A percentile compares a stretch with the other conserved stretches of the same genome.
These are phyloP conservation scores for Leptographium wingfieldii DNA, from an alignment of 2,329 filamentous ascomycete genomes.

Conservation along the genomic window DNA sequence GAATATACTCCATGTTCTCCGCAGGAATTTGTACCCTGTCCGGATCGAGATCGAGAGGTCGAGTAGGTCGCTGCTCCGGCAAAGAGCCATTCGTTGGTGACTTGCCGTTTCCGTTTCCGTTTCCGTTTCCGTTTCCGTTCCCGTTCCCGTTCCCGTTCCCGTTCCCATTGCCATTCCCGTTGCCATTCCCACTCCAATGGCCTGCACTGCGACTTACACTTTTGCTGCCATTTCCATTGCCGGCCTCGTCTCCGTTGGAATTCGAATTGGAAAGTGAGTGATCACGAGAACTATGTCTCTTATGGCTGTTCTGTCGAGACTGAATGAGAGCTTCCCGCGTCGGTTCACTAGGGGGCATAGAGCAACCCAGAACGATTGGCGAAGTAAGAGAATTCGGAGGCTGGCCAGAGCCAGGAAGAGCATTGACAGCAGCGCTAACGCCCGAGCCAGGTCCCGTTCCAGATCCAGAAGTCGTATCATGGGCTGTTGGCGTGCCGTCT, in stretches of 20 bases:
- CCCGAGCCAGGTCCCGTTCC: background rate
- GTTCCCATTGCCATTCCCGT: constrained; percentile 5
- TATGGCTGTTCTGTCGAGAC: constrained; percentile 17
- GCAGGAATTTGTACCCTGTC: constrained; percentile 61
- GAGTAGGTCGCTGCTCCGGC: constrained; percentile 63
- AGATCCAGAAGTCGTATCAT: background rate
- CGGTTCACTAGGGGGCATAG: background rate
- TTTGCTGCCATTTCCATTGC: constrained; percentile 5
- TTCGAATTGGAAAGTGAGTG: constrained; percentile 35
- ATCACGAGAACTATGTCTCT: constrained; percentile 29
- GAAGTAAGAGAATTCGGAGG: background rate
- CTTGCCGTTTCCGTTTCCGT: constrained; percentile 14
- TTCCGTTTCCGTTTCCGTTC: constrained; percentile 9
- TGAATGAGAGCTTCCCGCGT: constrained; percentile 38
- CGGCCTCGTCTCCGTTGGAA: constrained; percentile 32
- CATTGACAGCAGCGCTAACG: background rate
- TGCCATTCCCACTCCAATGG: constrained; percentile 25
- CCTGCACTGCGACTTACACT: constrained; percentile 25
- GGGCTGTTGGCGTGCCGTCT: background rate
- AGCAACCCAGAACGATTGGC: background rate
- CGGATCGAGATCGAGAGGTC: constrained; percentile 65
- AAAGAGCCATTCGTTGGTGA: constrained; percentile 26
- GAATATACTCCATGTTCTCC: constrained; percentile 71
- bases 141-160: constrained; percentile 12
- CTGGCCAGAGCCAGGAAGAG: background rate